phyloP scores from a whole-genome alignment of 169 alveolate species.

The Cyclospora cayetanensis region DNA sequence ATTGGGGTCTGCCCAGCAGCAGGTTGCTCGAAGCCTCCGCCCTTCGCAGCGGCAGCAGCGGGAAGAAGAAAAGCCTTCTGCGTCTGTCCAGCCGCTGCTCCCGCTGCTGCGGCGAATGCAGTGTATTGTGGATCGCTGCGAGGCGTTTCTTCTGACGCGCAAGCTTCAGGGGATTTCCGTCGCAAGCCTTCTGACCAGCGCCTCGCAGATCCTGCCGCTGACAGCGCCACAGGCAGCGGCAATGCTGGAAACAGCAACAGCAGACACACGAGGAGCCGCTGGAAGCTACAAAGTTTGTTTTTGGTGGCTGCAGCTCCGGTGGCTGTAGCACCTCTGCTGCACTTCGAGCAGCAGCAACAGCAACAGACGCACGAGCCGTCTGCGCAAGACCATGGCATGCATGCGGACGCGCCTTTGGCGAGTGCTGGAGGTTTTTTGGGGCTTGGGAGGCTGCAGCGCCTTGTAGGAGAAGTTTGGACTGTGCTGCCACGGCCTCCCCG shows the following conservation, averaged over 20 bases:
- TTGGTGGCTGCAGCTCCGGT: neutral
- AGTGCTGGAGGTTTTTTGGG: neutral
- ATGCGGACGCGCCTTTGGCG: neutral
- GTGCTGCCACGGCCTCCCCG: neutral
- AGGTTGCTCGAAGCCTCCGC: too few species aligned
- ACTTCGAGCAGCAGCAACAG: neutral
- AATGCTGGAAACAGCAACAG: neutral
- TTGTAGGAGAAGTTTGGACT: too few species aligned
- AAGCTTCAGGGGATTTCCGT: neutral
- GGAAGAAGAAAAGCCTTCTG: too few species aligned
- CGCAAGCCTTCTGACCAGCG: neutral
- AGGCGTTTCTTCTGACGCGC: neutral
- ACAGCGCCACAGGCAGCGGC: neutral
- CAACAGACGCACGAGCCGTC: constrained; percentile 13
- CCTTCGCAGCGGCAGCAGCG: too few species aligned
- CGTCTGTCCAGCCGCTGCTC: too few species aligned
- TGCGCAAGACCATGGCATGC: constrained; percentile 28
- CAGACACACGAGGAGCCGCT: neutral
- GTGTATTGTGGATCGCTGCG: neutral
- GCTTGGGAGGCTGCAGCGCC: neutral
- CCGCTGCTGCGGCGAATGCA: too few species aligned
- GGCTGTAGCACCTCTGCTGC: neutral
- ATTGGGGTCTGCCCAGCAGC: too few species aligned
- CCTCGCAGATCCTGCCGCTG: neutral
- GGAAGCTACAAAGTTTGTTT: neutral